Conservation (phyloP, 495 filamentous ascomycete genomes). For the Chaetomium tenue region DNA sequence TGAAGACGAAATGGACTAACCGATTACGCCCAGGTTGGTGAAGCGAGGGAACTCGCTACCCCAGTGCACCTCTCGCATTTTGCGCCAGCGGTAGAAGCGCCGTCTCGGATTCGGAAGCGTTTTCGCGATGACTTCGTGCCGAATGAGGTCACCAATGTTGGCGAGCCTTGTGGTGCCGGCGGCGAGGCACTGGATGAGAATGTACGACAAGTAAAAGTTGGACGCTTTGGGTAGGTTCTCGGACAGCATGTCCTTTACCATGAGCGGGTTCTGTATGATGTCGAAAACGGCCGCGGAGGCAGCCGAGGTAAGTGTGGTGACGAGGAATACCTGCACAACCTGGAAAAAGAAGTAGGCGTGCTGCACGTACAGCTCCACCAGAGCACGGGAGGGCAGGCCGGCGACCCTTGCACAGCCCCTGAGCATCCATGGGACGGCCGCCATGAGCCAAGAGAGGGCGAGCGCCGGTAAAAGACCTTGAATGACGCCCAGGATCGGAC, state of each 20-base stretch:
- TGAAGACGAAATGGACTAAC: slow-evolving; percentile 30
- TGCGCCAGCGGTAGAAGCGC: slow-evolving; percentile 66
- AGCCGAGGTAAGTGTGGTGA: slow-evolving; percentile 72
- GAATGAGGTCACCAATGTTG: slow-evolving; percentile 49
- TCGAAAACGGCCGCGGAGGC: slow-evolving; percentile 60
- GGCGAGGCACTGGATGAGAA: slow-evolving; percentile 78
- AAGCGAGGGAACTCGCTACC: slow-evolving; percentile 66
- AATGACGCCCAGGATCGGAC: slow-evolving; percentile 65
- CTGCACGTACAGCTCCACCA: slow-evolving; percentile 74
- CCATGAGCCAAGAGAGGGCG: slow-evolving; percentile 73
- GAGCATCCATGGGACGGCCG: slow-evolving; percentile 73
- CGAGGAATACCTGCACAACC: slow-evolving; percentile 86
- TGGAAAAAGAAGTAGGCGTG: slow-evolving; percentile 86
- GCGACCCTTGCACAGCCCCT: slow-evolving; percentile 68
- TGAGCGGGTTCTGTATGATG: slow-evolving; percentile 62
- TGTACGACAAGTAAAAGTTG: slow-evolving; percentile 89
- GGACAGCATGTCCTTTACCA: slow-evolving; percentile 62
- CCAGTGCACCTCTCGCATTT: slow-evolving; percentile 64
- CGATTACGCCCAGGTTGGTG: slow-evolving; percentile 74
- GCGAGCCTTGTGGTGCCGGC: slow-evolving; percentile 64
- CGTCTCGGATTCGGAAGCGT: slow-evolving; percentile 71
- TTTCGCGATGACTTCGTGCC: slow-evolving; percentile 65
- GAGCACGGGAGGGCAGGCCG: slow-evolving; percentile 68
- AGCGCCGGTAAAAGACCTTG: slow-evolving; percentile 75
- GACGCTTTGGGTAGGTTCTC: slow-evolving; percentile 73